Base-by-base conservation (phyloP, 805 yeast genomes). In the Candida methanosorbosa region DNA sequence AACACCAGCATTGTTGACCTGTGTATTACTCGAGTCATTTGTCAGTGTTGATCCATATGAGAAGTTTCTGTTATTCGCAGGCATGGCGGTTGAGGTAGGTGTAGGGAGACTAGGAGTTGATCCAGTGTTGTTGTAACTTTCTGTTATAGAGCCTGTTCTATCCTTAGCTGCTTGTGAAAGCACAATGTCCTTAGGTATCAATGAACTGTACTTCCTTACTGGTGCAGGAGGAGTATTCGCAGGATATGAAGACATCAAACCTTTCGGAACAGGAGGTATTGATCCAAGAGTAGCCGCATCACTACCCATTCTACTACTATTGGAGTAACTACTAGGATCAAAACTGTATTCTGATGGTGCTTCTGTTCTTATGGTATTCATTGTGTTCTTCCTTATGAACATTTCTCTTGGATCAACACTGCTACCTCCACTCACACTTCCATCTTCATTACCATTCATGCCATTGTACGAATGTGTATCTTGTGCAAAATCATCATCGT, bases 381-480 rank as follows among this genome's bases (percentile, higher is more conserved):
- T 25, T 3, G 24, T 26, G 13, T 32, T 32, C 11, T 13, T 17
- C 14, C 35, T 18, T 13, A 32, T 32, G 19, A 32, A 32, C 17
- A 12, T 26, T 5, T 32, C 30, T 24, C 34, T 23, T 13, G 4
- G 12, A 13, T 31, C 34, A 14, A 11, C n/a, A n/a, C n/a, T n/a
- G n/a, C n/a, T n/a, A 8, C 13, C 29, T 16, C 13, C 26, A 23
- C 13, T 12, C 9, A 9, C 26, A 12, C n/a, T 23, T 7, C n/a
- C 26, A 2, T 44, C 48, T 11, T 34, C 37, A 16, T 32, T 30
- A 12, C n/a, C n/a, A n/a, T n/a, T n/a, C n/a, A n/a, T n/a, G n/a
- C n/a, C n/a, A n/a, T n/a, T n/a, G n/a, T n/a, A n/a, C n/a, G n/a
- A n/a, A n/a, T n/a, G n/a, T n/a, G n/a, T n/a, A n/a, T n/a, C n/a